These are phyloP conservation scores for Cruciata laevipes DNA, from an alignment of 257 asterid species.

Conservation along the genomic window DNA sequence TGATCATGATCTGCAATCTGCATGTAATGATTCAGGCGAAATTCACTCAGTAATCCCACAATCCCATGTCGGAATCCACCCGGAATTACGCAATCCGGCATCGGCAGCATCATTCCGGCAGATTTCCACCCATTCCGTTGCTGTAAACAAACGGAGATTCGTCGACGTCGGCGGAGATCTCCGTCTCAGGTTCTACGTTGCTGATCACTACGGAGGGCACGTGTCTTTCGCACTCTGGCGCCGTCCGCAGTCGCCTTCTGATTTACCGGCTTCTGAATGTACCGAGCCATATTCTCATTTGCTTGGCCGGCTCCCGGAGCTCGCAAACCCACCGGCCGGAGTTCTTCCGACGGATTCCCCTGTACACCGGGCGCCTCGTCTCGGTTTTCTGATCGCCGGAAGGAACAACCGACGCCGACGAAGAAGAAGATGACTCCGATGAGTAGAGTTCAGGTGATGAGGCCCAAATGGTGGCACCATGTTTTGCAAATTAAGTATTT, in stretches of 20 bases:
- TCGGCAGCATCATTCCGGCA: slow-evolving; percentile 42
- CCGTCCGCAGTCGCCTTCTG: slow-evolving; percentile 57
- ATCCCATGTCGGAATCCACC: slow-evolving; percentile 26
- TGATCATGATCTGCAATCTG: too few species aligned
- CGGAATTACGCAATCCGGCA: slow-evolving; percentile 20
- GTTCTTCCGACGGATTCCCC: slow-evolving; percentile 49
- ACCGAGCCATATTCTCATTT: slow-evolving; percentile 69
- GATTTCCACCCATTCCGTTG: too few species aligned
- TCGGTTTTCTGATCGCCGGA: slow-evolving; percentile 22
- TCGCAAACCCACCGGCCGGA: slow-evolving; percentile 71
- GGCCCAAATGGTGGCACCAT: too few species aligned
- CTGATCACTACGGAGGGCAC: too few species aligned
- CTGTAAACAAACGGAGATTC: too few species aligned
- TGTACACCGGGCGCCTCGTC: slow-evolving; percentile 63
- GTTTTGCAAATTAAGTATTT: too few species aligned
- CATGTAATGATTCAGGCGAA: too few species aligned
- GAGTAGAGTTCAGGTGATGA: not conserved
- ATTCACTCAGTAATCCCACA: slow-evolving; percentile 40
- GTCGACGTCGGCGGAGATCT: too few species aligned
- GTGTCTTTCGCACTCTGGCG: slow-evolving; percentile 17
- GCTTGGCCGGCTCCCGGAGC: slow-evolving; percentile 62
- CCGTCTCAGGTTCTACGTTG: too few species aligned
- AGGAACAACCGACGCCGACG: slow-evolving; percentile 4
- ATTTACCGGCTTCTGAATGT: slow-evolving; percentile 55
- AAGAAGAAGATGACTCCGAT: slow-evolving; percentile 16